Evolutionary conservation across 208 protist genomes (phyloP).

Genomic region (Zelonia costaricensis): DNA sequence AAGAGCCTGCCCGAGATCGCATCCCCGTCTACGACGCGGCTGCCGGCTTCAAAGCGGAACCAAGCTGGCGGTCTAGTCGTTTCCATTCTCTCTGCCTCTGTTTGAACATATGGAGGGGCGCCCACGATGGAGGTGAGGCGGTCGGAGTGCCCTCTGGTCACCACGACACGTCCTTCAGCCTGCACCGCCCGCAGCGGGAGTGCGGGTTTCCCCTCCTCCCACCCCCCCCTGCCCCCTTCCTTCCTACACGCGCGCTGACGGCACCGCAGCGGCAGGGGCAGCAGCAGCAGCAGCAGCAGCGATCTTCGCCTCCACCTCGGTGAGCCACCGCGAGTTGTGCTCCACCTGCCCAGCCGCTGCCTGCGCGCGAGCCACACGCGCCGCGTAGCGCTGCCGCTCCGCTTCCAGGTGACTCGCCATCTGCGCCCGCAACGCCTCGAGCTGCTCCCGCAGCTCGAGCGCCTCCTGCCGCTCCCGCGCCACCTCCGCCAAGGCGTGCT

Average conservation of each 20-base stretch:
- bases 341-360: constrained; percentile 2
- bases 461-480: constrained; percentile 18
- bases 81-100: too few species aligned
- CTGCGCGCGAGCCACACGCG: constrained; percentile 6
- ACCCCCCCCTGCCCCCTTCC: too few species aligned
- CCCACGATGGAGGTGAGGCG: too few species aligned
- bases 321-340: constrained; percentile 4
- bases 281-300: constrained; percentile 5
- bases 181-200: too few species aligned
- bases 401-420: constrained; percentile 21
- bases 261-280: neutral
- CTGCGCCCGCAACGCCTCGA: constrained; percentile 18
- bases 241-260: neutral
- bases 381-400: constrained; percentile 18
- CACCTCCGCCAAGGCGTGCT: constrained; percentile 11
- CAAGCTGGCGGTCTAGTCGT: too few species aligned
- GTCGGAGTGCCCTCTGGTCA: too few species aligned
- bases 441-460: constrained; percentile 7
- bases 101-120: too few species aligned
- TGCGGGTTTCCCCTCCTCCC: too few species aligned
- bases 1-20: too few species aligned
- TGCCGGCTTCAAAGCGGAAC: too few species aligned
- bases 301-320: constrained; percentile 10
- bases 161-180: too few species aligned
- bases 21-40: too few species aligned